Conservation (phyloP, 2,329 filamentous ascomycete species). For the Didymella glomerata region DNA sequence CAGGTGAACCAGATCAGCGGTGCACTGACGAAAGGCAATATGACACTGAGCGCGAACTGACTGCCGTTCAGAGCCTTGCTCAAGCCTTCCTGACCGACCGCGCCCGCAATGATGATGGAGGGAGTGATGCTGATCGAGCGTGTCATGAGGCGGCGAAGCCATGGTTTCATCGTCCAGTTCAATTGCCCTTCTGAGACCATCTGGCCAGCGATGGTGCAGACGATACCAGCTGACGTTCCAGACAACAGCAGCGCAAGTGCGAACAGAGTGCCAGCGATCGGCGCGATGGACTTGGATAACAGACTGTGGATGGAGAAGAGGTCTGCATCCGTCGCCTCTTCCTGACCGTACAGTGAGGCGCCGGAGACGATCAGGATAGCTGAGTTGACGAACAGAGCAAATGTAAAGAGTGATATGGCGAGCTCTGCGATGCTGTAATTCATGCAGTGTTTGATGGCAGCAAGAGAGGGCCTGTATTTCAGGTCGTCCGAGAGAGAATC, state of each 20-base stretch:
- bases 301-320: conserved; percentile 84
- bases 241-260: conserved; percentile 81
- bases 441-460: conserved; percentile 77
- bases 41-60: conserved; percentile 80
- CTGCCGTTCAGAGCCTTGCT: conserved; percentile 75
- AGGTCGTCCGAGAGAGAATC: conserved; percentile 49
- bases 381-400: conserved; percentile 85
- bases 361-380: conserved; percentile 84
- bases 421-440: conserved; percentile 78
- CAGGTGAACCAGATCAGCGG: conserved; percentile 88
- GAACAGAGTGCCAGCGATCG: conserved; percentile 83
- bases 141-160: conserved; percentile 80
- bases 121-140: conserved; percentile 82
- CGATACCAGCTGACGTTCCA: conserved; percentile 81
- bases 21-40: conserved; percentile 82
- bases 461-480: conserved; percentile 74
- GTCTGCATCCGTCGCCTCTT: conserved; percentile 71
- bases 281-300: conserved; percentile 72
- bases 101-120: conserved; percentile 82
- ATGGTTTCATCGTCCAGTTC: conserved; percentile 76
- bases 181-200: conserved; percentile 88
- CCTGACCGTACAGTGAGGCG: conserved; percentile 70
- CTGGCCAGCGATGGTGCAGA: conserved; percentile 89
- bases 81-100: conserved; percentile 75
- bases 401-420: conserved; percentile 77